Conservation (phyloP, 1,139 yeast species). For the Geotrichum histeridarum region DNA sequence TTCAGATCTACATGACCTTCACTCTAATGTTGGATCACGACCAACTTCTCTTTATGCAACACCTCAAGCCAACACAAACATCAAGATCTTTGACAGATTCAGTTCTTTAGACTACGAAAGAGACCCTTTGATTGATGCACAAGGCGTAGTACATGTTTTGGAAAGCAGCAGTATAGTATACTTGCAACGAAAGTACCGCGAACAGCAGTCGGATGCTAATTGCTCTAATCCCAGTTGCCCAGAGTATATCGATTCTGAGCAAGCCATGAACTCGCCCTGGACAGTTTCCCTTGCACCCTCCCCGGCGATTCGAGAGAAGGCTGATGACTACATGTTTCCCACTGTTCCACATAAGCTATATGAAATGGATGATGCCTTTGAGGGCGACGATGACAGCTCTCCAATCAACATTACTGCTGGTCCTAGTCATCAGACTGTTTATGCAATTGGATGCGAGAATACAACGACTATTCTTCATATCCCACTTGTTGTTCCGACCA, state of each 20-base stretch:
- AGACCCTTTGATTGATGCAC: conserved; percentile 34
- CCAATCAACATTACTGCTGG: not conserved
- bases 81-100: conserved; percentile 27
- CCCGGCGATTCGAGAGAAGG: conserved; percentile 31
- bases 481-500: conserved; percentile 29
- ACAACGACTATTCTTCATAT: conserved; percentile 34
- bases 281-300: conserved; percentile 36
- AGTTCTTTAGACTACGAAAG: conserved; percentile 33
- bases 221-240: conserved; percentile 23
- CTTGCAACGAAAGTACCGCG: conserved; percentile 31
- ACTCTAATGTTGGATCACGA: conserved; percentile 15
- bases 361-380: conserved; percentile 31
- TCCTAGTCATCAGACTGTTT: conserved; percentile 19
- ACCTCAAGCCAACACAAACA: conserved; percentile 11
- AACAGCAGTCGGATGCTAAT: conserved; percentile 1
- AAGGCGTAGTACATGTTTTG: conserved; percentile 32
- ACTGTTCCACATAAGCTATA: conserved; percentile 24
- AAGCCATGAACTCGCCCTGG: conserved; percentile 34
- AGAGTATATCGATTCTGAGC: conserved; percentile 31
- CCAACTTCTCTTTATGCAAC: conserved; percentile 17
- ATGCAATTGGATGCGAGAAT: conserved; percentile 33
- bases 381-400: conserved; percentile 17
- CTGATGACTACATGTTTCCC: conserved; percentile 21
- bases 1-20: conserved; percentile 9
- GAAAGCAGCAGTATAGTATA: conserved; percentile 30